Evolutionary conservation across 1,139 yeast genomes (phyloP).

Genomic region (Protomyces inundatus): DNA sequence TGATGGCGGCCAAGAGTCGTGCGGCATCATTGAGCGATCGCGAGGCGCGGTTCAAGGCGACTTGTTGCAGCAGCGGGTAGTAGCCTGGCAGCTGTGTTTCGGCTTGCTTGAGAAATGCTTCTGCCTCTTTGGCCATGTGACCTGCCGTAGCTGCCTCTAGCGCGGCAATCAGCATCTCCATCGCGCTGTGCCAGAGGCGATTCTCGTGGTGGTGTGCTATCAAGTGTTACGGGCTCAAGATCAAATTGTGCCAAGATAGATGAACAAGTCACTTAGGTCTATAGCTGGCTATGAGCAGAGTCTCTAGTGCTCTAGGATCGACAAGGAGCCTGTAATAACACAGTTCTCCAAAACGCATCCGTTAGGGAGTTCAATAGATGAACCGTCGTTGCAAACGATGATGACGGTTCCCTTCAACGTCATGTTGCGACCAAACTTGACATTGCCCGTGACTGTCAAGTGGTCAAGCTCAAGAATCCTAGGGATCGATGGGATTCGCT

Average conservation of each 20-base stretch:
- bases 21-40: conserved; percentile 50
- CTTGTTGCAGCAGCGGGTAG: conserved; percentile 51
- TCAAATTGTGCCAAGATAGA: too few relatives aligned
- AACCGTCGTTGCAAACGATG: conserved; percentile 95
- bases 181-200: background rate
- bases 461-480: conserved; percentile 93
- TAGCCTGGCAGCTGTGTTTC: conserved; percentile 35
- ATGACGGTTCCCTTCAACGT: conserved; percentile 94
- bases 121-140: background rate
- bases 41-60: conserved; percentile 54
- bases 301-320: conserved; percentile 79
- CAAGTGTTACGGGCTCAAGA: too few relatives aligned
- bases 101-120: conserved; percentile 1
- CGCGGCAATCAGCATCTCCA: background rate
- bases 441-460: conserved; percentile 95
- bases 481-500: conserved; percentile 92
- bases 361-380: conserved; percentile 93
- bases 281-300: too few relatives aligned
- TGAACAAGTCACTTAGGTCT: too few relatives aligned
- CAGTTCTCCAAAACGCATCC: conserved; percentile 92
- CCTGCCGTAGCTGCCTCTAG: background rate
- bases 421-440: conserved; percentile 81
- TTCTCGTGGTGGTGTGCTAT: too few relatives aligned
- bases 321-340: conserved; percentile 93
- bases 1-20: conserved; percentile 82